Evolutionary conservation across 1,284 basidiomycete species (phyloP).

Genomic region (Puccinia horiana): DNA sequence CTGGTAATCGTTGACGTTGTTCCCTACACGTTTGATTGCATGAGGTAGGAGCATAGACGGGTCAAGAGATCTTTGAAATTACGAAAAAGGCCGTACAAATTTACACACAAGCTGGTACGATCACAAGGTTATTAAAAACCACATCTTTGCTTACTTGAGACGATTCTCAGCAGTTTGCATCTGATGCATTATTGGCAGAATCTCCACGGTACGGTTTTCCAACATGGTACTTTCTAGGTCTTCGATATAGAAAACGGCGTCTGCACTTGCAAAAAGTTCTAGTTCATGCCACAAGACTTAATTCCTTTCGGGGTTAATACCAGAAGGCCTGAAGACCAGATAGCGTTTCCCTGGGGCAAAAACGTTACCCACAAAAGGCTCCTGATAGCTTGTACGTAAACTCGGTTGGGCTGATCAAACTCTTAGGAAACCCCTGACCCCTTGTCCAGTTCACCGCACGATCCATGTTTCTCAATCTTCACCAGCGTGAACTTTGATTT

Average conservation of each 20-base stretch:
- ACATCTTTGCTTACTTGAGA: neutral
- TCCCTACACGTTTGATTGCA: neutral
- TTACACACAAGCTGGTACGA: neutral
- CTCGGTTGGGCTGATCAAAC: neutral
- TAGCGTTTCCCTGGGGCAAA: slow-evolving; percentile 6
- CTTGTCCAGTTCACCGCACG: neutral
- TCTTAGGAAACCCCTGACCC: neutral
- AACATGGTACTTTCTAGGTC: too few species aligned
- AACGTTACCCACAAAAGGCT: neutral
- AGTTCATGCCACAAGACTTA: too few species aligned
- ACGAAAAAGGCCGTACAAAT: neutral
- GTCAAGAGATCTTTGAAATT: neutral
- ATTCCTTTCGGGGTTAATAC: neutral
- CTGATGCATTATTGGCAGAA: neutral
- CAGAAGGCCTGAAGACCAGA: neutral
- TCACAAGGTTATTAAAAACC: neutral
- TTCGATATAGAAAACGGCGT: neutral
- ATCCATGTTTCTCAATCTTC: neutral
- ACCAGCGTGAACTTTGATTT: neutral
- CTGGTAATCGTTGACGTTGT: slow-evolving; percentile 1
- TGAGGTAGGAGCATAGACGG: slow-evolving; percentile 6
- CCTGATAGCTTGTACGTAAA: neutral
- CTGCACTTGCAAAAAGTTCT: too few species aligned
- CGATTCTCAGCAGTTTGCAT: neutral
- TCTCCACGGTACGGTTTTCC: neutral